Evolutionary conservation across 2,329 filamentous ascomycete species (phyloP).

Genomic region (Ophioceras dolichostomum): DNA sequence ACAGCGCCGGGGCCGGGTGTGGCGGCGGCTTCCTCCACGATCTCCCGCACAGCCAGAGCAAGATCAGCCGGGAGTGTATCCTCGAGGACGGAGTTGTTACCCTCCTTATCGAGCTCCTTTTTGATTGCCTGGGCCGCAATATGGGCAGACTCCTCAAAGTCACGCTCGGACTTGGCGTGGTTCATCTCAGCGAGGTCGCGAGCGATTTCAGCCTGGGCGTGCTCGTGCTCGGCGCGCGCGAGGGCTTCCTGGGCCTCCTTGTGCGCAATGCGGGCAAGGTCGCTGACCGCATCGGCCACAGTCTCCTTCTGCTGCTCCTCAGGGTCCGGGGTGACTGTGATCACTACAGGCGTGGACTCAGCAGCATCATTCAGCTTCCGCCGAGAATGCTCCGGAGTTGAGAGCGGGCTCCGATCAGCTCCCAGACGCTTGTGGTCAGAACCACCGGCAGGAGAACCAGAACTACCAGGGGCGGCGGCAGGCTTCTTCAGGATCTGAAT

Average conservation of each 20-base stretch:
- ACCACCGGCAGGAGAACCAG: no score
- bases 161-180: constrained; percentile 37
- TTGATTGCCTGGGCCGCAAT: constrained; percentile 35
- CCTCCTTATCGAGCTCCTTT: constrained; percentile 40
- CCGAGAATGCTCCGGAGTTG: constrained; percentile 28
- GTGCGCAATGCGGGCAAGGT: constrained; percentile 43
- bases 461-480: constrained; percentile 23
- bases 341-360: constrained; percentile 13
- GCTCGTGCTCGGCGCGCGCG: constrained; percentile 38
- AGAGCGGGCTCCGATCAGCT: constrained; percentile 28
- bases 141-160: constrained; percentile 38
- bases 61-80: constrained; percentile 35
- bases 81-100: constrained; percentile 40
- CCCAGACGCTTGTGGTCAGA: constrained; percentile 27
- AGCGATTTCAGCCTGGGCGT: constrained; percentile 33
- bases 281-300: constrained; percentile 57
- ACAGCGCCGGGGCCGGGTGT: no score
- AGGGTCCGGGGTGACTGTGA: constrained; percentile 6
- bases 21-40: constrained; percentile 40
- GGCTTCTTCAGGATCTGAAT: constrained; percentile 41
- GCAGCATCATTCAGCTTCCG: constrained; percentile 18
- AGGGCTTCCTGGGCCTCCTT: constrained; percentile 52
- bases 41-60: constrained; percentile 34
- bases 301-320: constrained; percentile 34
- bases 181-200: constrained; percentile 36